Evolutionary conservation across 2,329 filamentous ascomycete genomes (phyloP).

Genomic region (Cytospora piceae): DNA sequence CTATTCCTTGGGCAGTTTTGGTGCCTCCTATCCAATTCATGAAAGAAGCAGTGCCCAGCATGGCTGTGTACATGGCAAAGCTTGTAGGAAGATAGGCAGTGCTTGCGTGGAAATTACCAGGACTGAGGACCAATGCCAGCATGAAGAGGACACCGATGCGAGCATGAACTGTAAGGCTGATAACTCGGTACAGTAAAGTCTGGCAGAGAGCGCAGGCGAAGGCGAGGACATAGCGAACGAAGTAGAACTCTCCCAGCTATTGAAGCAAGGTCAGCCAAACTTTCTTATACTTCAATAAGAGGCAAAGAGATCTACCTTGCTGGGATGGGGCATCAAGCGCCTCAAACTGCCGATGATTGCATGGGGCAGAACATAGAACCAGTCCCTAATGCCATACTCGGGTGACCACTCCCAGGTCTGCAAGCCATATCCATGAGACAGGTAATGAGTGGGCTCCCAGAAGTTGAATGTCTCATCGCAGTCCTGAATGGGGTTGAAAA

Average conservation of each 20-base stretch:
- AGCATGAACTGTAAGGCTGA: slow-evolving; percentile 77
- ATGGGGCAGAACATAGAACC: slow-evolving; percentile 86
- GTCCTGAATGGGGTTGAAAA: slow-evolving; percentile 91
- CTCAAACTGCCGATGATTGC: slow-evolving; percentile 71
- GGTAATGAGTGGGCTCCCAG: slow-evolving; percentile 96
- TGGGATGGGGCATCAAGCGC: slow-evolving; percentile 63
- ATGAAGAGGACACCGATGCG: slow-evolving; percentile 86
- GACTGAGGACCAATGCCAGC: slow-evolving; percentile 74
- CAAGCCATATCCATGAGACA: slow-evolving; percentile 87
- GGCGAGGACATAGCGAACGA: slow-evolving; percentile 76
- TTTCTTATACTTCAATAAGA: not conserved
- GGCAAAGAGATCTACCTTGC: slow-evolving; percentile 51
- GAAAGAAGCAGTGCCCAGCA: slow-evolving; percentile 85
- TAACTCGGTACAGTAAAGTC: slow-evolving; percentile 76
- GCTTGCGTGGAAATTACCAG: slow-evolving; percentile 92
- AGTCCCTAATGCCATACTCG: slow-evolving; percentile 91
- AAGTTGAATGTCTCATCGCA: slow-evolving; percentile 99
- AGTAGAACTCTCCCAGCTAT: slow-evolving; percentile 76
- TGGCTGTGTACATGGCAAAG: slow-evolving; percentile 94
- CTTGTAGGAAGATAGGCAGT: slow-evolving; percentile 87
- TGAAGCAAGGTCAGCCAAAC: not conserved
- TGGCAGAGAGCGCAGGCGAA: slow-evolving; percentile 80
- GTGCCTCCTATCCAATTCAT: slow-evolving; percentile 85
- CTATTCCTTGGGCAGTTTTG: slow-evolving; percentile 80
- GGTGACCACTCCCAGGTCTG: slow-evolving; percentile 99